Percentiles rank a stretch among this genome's conserved stretches.
phyloP scores from a whole-genome alignment of 495 filamentous ascomycete genomes.

The Aspergillus panamensis region DNA sequence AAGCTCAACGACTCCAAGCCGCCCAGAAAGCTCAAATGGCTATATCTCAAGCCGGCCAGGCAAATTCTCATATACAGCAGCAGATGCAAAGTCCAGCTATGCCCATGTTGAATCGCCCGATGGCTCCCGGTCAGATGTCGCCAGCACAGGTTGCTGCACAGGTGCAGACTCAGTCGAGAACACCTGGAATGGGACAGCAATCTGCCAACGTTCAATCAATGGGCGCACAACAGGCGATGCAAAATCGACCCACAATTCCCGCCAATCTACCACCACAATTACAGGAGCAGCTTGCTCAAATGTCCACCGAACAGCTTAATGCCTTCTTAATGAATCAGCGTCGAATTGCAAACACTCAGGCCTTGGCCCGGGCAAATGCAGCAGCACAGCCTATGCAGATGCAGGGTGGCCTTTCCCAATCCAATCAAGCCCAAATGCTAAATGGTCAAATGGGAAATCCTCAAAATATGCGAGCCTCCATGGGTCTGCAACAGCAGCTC shows the following conservation, averaged over 20 bases:
- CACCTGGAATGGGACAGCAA: slow-evolving; percentile 34
- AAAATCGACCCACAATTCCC: slow-evolving; percentile 36
- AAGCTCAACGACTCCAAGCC: slow-evolving; percentile 43
- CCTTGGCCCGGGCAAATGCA: slow-evolving; percentile 24
- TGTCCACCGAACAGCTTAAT: slow-evolving; percentile 36
- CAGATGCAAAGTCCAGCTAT: slow-evolving; percentile 54
- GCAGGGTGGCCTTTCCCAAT: slow-evolving; percentile 33
- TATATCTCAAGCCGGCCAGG: slow-evolving; percentile 39
- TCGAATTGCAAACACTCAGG: slow-evolving; percentile 29
- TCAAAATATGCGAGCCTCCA: slow-evolving; percentile 32
- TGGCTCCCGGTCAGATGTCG: slow-evolving; percentile 47
- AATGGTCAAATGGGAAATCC: slow-evolving; percentile 36
- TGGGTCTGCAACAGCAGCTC: slow-evolving; percentile 33
- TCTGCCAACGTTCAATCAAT: slow-evolving; percentile 27
- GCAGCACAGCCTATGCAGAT: slow-evolving; percentile 29
- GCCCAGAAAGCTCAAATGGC: slow-evolving; percentile 50
- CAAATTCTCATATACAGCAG: slow-evolving; percentile 32
- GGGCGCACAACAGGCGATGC: slow-evolving; percentile 31
- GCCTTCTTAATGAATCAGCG: slow-evolving; percentile 37
- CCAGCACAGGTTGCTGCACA: slow-evolving; percentile 39
- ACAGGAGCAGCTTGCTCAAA: slow-evolving; percentile 34
- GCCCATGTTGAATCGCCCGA: slow-evolving; percentile 58
- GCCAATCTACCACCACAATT: slow-evolving; percentile 32
- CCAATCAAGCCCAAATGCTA: slow-evolving; percentile 37
- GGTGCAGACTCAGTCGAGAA: slow-evolving; percentile 37